These are phyloP conservation scores for Yamadazyma sp. DNA, from an alignment of 1,139 yeast species.

Conservation along the genomic window DNA sequence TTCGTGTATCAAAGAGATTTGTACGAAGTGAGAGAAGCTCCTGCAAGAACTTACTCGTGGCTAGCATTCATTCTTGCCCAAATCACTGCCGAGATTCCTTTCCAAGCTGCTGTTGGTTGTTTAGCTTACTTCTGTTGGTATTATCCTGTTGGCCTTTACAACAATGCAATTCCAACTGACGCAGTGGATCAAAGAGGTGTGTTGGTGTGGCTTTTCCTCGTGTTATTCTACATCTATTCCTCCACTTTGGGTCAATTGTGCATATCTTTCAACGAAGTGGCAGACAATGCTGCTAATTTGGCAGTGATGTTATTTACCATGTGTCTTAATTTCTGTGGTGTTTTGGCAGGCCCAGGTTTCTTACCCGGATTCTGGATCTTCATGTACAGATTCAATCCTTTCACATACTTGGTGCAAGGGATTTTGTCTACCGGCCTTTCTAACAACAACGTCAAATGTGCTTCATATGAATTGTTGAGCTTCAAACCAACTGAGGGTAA, in stretches of 20 bases:
- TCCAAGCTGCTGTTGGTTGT: slow-evolving; percentile 34
- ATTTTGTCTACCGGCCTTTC: slow-evolving; percentile 39
- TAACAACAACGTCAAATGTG: slow-evolving; percentile 27
- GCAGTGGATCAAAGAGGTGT: slow-evolving; percentile 54
- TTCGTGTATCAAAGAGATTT: slow-evolving; percentile 72
- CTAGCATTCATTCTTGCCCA: slow-evolving; percentile 41
- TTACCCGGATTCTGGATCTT: slow-evolving; percentile 56
- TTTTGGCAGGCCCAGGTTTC: slow-evolving; percentile 58
- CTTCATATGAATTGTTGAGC: slow-evolving; percentile 24
- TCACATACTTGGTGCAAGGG: slow-evolving; percentile 53
- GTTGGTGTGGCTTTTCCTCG: slow-evolving; percentile 58
- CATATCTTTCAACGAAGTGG: slow-evolving; percentile 61
- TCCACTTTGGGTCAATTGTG: slow-evolving; percentile 66
- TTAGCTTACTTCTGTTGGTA: slow-evolving; percentile 40
- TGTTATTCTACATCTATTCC: slow-evolving; percentile 57
- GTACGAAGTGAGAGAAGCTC: slow-evolving; percentile 90
- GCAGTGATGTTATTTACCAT: slow-evolving; percentile 58
- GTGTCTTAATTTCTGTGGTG: slow-evolving; percentile 81
- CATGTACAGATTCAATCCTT: slow-evolving; percentile 66
- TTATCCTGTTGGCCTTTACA: slow-evolving; percentile 42
- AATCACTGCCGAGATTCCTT: slow-evolving; percentile 37
- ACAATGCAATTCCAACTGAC: slow-evolving; percentile 31
- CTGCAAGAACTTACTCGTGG: slow-evolving; percentile 58
- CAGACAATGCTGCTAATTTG: slow-evolving; percentile 75
- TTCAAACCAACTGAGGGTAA: slow-evolving; percentile 44